These are phyloP conservation scores for Botryotinia globosa DNA, from an alignment of 2,329 filamentous ascomycete genomes.

Conservation along the genomic window DNA sequence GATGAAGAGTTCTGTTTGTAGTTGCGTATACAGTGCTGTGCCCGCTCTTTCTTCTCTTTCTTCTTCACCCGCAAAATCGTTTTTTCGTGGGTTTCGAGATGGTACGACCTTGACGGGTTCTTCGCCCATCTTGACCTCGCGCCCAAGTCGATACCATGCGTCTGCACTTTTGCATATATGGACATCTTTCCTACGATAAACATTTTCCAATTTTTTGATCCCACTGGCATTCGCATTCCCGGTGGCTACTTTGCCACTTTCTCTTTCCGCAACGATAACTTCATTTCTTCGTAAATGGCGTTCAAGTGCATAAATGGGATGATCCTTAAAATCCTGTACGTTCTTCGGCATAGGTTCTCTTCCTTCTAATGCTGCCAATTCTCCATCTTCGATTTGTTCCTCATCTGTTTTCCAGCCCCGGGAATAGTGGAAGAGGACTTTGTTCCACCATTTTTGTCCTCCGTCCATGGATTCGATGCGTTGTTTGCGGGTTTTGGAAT, in stretches of 20 bases:
- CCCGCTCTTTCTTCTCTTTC: conserved; percentile 48
- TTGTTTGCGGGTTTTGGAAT: conserved; percentile 79
- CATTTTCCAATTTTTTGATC: conserved; percentile 59
- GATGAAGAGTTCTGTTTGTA: conserved; percentile 70
- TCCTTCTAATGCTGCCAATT: conserved; percentile 67
- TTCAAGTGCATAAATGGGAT: conserved; percentile 80
- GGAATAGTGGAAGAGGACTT: conserved; percentile 49
- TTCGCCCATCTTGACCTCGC: conserved; percentile 74
- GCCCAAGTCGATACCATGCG: conserved; percentile 86
- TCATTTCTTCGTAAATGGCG: conserved; percentile 81
- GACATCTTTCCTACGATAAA: conserved; percentile 82
- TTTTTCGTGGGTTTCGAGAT: conserved; percentile 43
- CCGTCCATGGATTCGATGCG: conserved; percentile 67
- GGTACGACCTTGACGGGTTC: conserved; percentile 76
- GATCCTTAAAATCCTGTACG: conserved; percentile 82
- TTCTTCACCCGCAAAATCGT: conserved; percentile 39
- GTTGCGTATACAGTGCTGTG: conserved; percentile 57
- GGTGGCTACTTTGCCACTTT: conserved; percentile 74
- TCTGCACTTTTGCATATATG: conserved; percentile 74
- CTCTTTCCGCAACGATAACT: conserved; percentile 66
- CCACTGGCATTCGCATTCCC: conserved; percentile 50
- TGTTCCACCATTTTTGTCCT: conserved; percentile 53
- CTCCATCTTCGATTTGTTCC: conserved; percentile 80
- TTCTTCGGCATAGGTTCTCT: conserved; percentile 83
- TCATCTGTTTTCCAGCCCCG: conserved; percentile 54